Evolutionary conservation across 371 early-diverging fungal species (phyloP).

Genomic region (Circinella minor): DNA sequence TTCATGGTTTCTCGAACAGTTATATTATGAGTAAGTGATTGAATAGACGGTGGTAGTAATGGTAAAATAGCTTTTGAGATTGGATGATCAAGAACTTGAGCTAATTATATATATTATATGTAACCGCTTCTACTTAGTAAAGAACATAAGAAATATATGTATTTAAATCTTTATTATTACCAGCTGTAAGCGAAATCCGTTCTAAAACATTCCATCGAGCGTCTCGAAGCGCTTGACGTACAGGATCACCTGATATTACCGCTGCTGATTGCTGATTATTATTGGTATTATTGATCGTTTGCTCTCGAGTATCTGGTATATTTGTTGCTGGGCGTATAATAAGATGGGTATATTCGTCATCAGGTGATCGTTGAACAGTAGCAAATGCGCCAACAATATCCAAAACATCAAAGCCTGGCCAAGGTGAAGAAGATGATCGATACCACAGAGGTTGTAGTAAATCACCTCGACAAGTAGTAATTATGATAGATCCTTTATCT

Average conservation of each 20-base stretch:
- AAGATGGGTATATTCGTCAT: slow-evolving; percentile 25
- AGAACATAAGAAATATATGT: too few species aligned
- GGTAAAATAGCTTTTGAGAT: slow-evolving; percentile 80
- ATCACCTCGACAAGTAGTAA: slow-evolving; percentile 39
- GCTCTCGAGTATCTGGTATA: slow-evolving; percentile 8
- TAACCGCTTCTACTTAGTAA: too few species aligned
- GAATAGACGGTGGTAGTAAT: slow-evolving; percentile 57
- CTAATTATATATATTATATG: slow-evolving; percentile 22
- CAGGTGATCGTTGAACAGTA: slow-evolving; percentile 27
- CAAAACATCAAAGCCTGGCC: slow-evolving; percentile 47
- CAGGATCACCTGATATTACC: slow-evolving; percentile 11
- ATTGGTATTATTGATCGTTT: background rate
- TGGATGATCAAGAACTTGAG: slow-evolving; percentile 79
- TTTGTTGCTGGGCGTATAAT: slow-evolving; percentile 12
- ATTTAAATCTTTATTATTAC: slow-evolving; percentile 23
- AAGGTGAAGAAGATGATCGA: slow-evolving; percentile 21
- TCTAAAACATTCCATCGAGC: slow-evolving; percentile 84
- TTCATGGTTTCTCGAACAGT: slow-evolving; percentile 57
- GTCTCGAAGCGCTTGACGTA: slow-evolving; percentile 21
- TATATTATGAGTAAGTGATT: slow-evolving; percentile 45
- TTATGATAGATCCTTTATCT: slow-evolving; percentile 35
- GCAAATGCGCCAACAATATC: slow-evolving; percentile 47
- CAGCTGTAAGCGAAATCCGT: slow-evolving; percentile 76
- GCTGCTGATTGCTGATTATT: too few species aligned
- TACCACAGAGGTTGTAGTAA: slow-evolving; percentile 42